Evolutionary conservation across 495 filamentous ascomycete genomes (phyloP), one percentile per base, ranked within the genome.

Genomic region (Pyronema domesticum): DNA sequence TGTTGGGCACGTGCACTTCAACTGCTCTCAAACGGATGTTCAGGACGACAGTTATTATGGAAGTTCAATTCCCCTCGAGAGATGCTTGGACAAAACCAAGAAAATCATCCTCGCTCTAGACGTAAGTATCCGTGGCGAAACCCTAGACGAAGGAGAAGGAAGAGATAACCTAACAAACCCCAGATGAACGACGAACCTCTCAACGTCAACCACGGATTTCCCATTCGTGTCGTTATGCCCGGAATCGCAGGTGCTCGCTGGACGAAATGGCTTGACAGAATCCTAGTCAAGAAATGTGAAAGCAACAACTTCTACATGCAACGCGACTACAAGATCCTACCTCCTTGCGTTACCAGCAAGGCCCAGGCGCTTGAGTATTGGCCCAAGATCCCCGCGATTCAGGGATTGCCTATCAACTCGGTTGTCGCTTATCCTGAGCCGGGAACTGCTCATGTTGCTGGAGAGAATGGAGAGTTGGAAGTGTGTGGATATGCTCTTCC

Each of bases 31-130:
- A 50, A 72, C 70, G 4, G 62, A 66, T 14, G 72, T 70, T 49
- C 72, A 80, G 62, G 73, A 76, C 7, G 76, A 78, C 55, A 61
- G 65, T 8, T 80, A 71, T 68, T 81, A 80, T 55, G 78, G 76
- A 9, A 69, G 70, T 14, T 75, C 70, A 52, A 72, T 80, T 44
- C 64, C 68, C 19, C 61, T 81, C 9, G 60, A 62, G 5, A 67
- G 75, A 39, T 74, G 68, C 52, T 56, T 81, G 65, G 60, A 67
- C 18, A 60, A 67, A 7, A 67, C 71, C 15, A 69, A 67, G 23
- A 73, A 74, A 36, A 69, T 75, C 43, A 71, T 81, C 51, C 61
- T 81, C 34, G 78, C 77, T 7, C 65, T 79, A 18, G 64, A 76
- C 60, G 74, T 74, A 64, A 37, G 62, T 51, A 17, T 53, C 36